Base-by-base conservation (phyloP, 2,329 filamentous ascomycete genomes). In the Diaporthe sp. region DNA sequence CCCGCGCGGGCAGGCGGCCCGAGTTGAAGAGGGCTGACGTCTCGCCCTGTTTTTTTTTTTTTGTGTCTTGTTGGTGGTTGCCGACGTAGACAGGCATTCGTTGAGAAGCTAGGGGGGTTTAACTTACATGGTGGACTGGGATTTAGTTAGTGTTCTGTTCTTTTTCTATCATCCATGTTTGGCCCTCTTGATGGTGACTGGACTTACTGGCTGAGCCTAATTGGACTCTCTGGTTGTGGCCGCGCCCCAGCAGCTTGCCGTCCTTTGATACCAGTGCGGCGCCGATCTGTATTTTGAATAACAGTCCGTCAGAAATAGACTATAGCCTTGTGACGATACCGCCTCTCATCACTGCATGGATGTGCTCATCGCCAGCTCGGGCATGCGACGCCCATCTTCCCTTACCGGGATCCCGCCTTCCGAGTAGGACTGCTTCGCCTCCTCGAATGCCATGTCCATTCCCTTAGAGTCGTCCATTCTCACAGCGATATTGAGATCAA, bases 171-270 rank as follows among this genome's bases (percentile, higher is more conserved):
- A n/a, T n/a, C n/a, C n/a, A n/a, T n/a, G n/a, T n/a, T n/a, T n/a
- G n/a, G n/a, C n/a, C n/a, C n/a, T n/a, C n/a, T n/a, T n/a, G n/a
- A n/a, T n/a, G n/a, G n/a, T 17, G 17, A 8, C 12, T 25, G 22
- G 4, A 66, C 64, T 68, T 54, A 68, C 64, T 68, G 7, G 74
- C 72, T 19, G 72, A 74, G 40, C 89, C 75, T 73, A 92, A 92
- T 82, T 96, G 94, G 25, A 95, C 89, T 73, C 94, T 88, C 91
- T 93, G 91, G 79, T 96, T 96, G 81, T 93, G 93, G 15, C 93
- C 93, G 74, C 89, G 87, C 25, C 93, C 93, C 6, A 95, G 86
- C 54, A 95, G 89, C 77, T 87, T 91, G 76, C 94, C 94, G 78
- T 94, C 89, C 73, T 88, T 89, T 52, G 90, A 89, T n/a, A 95